These are phyloP conservation scores for Tetrahymena borealis DNA, from an alignment of 73 alveolate species.

Conservation along the genomic window DNA sequence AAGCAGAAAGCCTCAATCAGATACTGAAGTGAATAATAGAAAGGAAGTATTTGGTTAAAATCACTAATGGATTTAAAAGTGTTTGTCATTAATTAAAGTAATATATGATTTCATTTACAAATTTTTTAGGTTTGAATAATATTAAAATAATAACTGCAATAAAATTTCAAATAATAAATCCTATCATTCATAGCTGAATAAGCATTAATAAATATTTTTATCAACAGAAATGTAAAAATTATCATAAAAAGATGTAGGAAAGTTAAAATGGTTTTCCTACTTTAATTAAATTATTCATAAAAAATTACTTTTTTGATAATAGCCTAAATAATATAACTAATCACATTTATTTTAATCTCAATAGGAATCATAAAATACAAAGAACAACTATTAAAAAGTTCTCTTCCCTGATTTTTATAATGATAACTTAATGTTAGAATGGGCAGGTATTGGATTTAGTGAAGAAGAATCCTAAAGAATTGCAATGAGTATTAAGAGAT, in stretches of 20 bases:
- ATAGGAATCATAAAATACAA: background rate
- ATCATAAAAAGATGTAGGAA: too few relatives aligned
- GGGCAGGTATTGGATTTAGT: constrained; percentile 89
- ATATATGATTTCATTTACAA: background rate
- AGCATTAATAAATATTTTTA: too few relatives aligned
- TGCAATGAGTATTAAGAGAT: constrained; percentile 5
- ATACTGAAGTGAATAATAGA: background rate
- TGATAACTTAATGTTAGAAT: constrained; percentile 50
- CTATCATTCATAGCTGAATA: too few relatives aligned
- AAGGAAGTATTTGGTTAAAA: background rate
- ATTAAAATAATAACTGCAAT: background rate
- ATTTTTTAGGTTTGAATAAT: background rate
- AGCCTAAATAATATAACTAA: background rate
- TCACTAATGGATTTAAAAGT: background rate
- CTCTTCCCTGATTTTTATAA: constrained; percentile 61
- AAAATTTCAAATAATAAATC: too few relatives aligned
- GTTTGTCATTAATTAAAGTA: background rate
- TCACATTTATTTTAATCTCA: background rate
- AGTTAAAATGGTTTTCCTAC: too few relatives aligned
- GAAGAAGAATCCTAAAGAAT: constrained; percentile 56
- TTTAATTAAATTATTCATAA: too few relatives aligned
- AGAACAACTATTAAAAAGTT: background rate
- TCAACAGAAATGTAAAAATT: too few relatives aligned
- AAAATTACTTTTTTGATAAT: too few relatives aligned
- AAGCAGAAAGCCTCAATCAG: background rate